phyloP scores from a whole-genome alignment of 2,329 filamentous ascomycete species.

The Aspergillus niger region DNA sequence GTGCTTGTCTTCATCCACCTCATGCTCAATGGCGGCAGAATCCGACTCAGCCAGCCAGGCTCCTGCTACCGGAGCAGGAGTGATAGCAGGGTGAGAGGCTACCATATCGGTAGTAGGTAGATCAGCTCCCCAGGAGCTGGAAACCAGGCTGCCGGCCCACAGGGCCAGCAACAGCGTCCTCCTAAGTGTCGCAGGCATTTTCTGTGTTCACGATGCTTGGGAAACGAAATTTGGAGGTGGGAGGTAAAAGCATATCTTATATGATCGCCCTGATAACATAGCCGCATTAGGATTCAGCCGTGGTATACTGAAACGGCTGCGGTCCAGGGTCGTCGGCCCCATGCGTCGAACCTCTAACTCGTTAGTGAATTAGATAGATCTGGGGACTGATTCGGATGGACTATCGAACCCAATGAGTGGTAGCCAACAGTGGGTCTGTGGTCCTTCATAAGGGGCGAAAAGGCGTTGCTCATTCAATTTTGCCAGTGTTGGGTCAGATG shows the following conservation, averaged over 20 bases:
- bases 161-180: neutral
- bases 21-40: neutral
- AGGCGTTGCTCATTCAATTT: neutral
- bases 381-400: neutral
- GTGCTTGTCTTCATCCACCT: neutral
- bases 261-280: neutral
- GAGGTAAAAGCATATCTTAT: neutral
- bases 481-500: no score
- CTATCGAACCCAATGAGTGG: neutral
- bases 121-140: neutral
- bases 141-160: neutral
- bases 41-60: neutral
- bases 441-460: neutral
- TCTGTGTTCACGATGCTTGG: neutral
- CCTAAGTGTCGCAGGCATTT: neutral
- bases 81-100: neutral
- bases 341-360: neutral
- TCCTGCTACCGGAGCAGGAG: neutral
- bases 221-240: neutral
- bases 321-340: neutral
- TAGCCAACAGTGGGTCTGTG: neutral
- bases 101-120: neutral
- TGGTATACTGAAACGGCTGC: neutral
- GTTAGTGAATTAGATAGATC: neutral
- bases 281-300: neutral